Percentiles rank a stretch among this genome's conserved stretches.
Evolutionary conservation across 306 rosid species (phyloP).

Genomic region (Castanea sativa): DNA sequence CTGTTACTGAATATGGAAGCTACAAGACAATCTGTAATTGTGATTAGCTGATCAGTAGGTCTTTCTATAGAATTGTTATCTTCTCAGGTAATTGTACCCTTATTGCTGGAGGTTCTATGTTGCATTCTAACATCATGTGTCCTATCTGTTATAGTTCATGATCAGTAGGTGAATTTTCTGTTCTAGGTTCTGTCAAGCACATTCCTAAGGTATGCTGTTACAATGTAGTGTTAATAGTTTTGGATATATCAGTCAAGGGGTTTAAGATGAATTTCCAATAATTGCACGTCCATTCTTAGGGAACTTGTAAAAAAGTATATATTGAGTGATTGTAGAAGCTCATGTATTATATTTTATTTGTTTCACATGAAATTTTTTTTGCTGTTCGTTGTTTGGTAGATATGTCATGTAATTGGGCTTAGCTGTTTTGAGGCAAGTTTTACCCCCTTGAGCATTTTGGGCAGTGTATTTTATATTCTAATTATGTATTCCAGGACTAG

Average conservation of each 20-base stretch:
- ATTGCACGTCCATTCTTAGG: not conserved
- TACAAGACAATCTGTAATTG: conserved; percentile 72
- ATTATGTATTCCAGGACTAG: not conserved
- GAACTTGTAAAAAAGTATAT: not conserved
- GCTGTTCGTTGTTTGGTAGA: not conserved
- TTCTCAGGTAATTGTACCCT: conserved; percentile 33
- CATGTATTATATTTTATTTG: not conserved
- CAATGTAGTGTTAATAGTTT: conserved; percentile 17
- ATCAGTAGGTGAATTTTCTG: conserved; percentile 37
- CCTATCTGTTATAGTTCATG: conserved; percentile 32
- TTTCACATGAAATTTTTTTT: not conserved
- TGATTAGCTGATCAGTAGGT: conserved; percentile 31
- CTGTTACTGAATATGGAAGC: conserved; percentile 91
- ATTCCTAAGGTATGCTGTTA: not conserved
- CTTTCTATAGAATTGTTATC: conserved; percentile 20
- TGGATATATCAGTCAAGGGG: not conserved
- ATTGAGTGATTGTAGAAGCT: not conserved
- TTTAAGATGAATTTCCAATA: not conserved
- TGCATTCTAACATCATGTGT: conserved; percentile 24
- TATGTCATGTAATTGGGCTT: no score
- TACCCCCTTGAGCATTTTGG: not conserved
- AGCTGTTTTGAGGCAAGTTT: no score
- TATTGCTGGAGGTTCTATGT: conserved; percentile 37
- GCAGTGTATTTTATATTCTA: not conserved
- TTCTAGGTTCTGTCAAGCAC: conserved; percentile 8